Percentiles rank a stretch among this genome's conserved stretches.
These are phyloP conservation scores for Smittium mucronatum DNA, from an alignment of 371 early-diverging fungal species.

Conservation along the genomic window DNA sequence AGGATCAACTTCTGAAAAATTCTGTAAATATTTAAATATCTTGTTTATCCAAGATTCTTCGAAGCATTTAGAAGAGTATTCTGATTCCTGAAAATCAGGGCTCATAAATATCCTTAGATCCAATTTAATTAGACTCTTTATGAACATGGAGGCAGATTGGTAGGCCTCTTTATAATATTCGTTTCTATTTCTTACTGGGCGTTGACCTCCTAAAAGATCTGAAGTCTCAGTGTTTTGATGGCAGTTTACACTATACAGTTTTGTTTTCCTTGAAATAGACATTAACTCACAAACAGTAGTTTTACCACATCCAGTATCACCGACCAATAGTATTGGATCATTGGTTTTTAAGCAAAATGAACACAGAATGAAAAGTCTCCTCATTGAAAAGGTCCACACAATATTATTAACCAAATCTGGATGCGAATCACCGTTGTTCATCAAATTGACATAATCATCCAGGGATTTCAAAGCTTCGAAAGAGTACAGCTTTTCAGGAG, in stretches of 20 bases:
- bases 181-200: constrained; percentile 71
- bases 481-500: constrained; percentile 20
- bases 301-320: constrained; percentile 99
- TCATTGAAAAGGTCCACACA: constrained; percentile 93
- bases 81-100: background rate
- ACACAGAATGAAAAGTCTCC: constrained; percentile 79
- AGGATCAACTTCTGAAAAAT: background rate
- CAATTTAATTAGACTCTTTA: background rate
- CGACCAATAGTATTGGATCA: constrained; percentile 96
- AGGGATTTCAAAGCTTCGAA: constrained; percentile 15
- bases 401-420: constrained; percentile 46
- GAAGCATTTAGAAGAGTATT: background rate
- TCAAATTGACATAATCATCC: constrained; percentile 20
- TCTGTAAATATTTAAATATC: background rate
- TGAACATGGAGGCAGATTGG: background rate
- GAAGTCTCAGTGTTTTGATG: constrained; percentile 96
- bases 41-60: background rate
- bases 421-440: constrained; percentile 30
- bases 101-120: background rate
- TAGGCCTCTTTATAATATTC: constrained; percentile 35
- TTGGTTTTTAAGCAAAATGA: constrained; percentile 63
- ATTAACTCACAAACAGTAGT: constrained; percentile 96
- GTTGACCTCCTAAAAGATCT: constrained; percentile 95
- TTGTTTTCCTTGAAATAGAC: constrained; percentile 44
- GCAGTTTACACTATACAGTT: constrained; percentile 86